Evolutionary conservation across 2,329 filamentous ascomycete genomes (phyloP).

Genomic region (Celoporthe dispersa): DNA sequence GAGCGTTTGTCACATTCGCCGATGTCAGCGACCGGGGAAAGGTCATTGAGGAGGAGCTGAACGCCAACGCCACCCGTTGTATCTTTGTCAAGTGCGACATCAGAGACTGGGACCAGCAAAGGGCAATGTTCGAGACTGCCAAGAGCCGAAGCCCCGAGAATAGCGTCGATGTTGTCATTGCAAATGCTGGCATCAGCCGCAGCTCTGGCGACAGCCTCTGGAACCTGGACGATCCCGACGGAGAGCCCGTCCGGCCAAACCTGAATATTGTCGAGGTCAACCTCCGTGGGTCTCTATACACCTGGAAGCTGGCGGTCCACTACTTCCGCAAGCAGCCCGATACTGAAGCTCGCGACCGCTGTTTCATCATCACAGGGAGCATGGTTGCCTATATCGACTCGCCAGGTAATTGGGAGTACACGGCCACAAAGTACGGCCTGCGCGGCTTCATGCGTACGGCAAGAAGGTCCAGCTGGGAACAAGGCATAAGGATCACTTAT

Average conservation of each 20-base stretch:
- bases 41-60: slow-evolving; percentile 40
- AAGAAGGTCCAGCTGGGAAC: slow-evolving; percentile 43
- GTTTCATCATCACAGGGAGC: slow-evolving; percentile 53
- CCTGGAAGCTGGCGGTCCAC: slow-evolving; percentile 50
- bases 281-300: slow-evolving; percentile 48
- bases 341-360: slow-evolving; percentile 45
- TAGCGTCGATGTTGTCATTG: slow-evolving; percentile 51
- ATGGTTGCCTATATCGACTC: slow-evolving; percentile 50
- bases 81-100: slow-evolving; percentile 49
- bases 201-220: slow-evolving; percentile 45
- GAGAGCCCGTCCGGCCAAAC: slow-evolving; percentile 43
- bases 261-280: slow-evolving; percentile 48
- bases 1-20: slow-evolving; percentile 47
- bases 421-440: slow-evolving; percentile 48
- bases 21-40: slow-evolving; percentile 43
- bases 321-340: slow-evolving; percentile 49
- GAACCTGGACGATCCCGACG: slow-evolving; percentile 33
- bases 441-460: slow-evolving; percentile 49
- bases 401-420: slow-evolving; percentile 45
- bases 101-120: slow-evolving; percentile 48
- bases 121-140: slow-evolving; percentile 46
- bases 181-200: slow-evolving; percentile 50
- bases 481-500: slow-evolving; percentile 51
- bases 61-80: slow-evolving; percentile 32
- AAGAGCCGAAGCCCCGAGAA: slow-evolving; percentile 41